Percentiles rank a stretch among this genome's conserved stretches.
phyloP scores from a whole-genome alignment of 129 eudicot species.

The Chrysanthemum makinoi region DNA sequence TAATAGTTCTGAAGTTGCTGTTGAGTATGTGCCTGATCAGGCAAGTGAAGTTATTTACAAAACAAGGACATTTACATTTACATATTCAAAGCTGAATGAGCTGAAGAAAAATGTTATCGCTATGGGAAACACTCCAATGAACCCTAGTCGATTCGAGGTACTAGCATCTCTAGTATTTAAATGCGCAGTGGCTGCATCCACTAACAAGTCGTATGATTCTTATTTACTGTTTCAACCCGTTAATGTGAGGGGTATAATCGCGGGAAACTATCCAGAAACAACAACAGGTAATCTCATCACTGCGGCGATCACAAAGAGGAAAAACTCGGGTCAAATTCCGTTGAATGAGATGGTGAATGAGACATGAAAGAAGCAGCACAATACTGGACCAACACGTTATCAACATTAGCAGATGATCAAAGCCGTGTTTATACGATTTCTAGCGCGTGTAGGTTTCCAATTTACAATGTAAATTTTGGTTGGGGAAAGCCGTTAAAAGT shows the following conservation, averaged over 20 bases:
- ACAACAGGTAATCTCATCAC: background rate
- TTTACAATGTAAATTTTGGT: constrained; percentile 15
- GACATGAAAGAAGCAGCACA: background rate
- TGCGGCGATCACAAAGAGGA: background rate
- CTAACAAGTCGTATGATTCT: no score
- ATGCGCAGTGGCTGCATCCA: constrained; percentile 3
- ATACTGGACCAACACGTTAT: no score
- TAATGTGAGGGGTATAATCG: constrained; percentile 4
- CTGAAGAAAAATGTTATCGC: constrained; percentile 17
- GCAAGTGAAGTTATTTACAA: background rate
- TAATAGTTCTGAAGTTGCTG: background rate
- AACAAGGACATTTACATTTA: constrained; percentile 12
- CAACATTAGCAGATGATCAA: no score
- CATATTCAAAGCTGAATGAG: constrained; percentile 3
- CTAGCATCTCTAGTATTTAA: constrained; percentile 9
- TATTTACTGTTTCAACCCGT: background rate
- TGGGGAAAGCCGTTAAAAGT: constrained; percentile 17
- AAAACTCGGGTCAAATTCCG: background rate
- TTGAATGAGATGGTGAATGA: background rate
- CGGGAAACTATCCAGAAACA: background rate
- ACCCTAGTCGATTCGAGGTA: constrained; percentile 2
- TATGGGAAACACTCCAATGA: constrained; percentile 3
- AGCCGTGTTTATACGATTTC: background rate
- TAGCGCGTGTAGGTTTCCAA: constrained; percentile 2
- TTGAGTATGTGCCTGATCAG: background rate